These are phyloP conservation scores for Hamigera avellanea DNA, from an alignment of 495 filamentous ascomycete species.

Conservation along the genomic window DNA sequence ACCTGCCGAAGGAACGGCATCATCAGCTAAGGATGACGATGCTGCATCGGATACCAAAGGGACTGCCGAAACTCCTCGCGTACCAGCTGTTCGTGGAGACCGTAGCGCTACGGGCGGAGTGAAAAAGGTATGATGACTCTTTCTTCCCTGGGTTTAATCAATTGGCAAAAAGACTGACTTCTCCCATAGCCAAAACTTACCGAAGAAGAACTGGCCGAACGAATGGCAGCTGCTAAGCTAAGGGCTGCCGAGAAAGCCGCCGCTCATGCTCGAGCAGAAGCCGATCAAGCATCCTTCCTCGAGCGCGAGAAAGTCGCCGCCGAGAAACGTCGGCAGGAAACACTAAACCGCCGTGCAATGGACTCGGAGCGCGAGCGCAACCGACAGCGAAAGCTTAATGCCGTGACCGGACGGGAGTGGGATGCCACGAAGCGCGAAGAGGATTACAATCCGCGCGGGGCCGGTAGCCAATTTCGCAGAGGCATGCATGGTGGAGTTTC, in stretches of 20 bases:
- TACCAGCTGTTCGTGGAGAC: slow-evolving; percentile 54
- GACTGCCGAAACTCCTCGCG: slow-evolving; percentile 17
- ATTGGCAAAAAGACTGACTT: slow-evolving; percentile 2
- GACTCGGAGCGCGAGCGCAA: slow-evolving; percentile 64
- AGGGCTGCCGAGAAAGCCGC: slow-evolving; percentile 46
- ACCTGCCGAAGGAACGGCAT: slow-evolving; percentile 10
- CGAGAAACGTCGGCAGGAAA: slow-evolving; percentile 44
- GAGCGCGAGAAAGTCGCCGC: slow-evolving; percentile 49
- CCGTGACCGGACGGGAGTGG: slow-evolving; percentile 60
- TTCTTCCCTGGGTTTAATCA: neutral
- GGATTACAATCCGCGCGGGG: slow-evolving; percentile 36
- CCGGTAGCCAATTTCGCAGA: slow-evolving; percentile 36
- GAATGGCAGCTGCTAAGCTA: slow-evolving; percentile 46
- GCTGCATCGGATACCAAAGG: no score
- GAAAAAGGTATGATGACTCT: slow-evolving; percentile 36
- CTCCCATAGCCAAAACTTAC: slow-evolving; percentile 52
- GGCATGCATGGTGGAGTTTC: slow-evolving; percentile 52
- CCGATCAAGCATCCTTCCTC: slow-evolving; percentile 55
- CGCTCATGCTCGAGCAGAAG: slow-evolving; percentile 54
- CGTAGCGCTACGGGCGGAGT: slow-evolving; percentile 56
- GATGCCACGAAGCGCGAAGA: slow-evolving; percentile 63
- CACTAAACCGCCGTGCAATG: slow-evolving; percentile 44
- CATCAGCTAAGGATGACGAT: slow-evolving; percentile 14
- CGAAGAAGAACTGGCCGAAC: slow-evolving; percentile 51
- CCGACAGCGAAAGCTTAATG: slow-evolving; percentile 55